Evolutionary conservation across 106 monocot genomes (phyloP).

Genomic region (Dactylorhiza incarnata): DNA sequence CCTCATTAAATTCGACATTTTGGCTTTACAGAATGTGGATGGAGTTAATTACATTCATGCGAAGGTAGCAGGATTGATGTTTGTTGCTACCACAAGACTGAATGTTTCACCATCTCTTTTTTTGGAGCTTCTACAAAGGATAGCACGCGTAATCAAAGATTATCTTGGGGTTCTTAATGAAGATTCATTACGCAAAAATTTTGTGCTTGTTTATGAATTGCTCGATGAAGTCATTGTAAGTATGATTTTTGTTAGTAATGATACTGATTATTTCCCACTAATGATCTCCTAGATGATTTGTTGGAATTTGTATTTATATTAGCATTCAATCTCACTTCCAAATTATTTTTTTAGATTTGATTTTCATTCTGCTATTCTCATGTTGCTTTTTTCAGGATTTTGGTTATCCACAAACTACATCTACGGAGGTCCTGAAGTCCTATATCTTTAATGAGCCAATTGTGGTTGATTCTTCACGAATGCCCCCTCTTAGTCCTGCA

Average conservation of each 20-base stretch:
- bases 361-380: not conserved
- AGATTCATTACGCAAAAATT: constrained; percentile 95
- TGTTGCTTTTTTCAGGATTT: constrained; percentile 52
- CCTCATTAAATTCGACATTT: constrained; percentile 3
- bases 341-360: not conserved
- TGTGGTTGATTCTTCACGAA: constrained; percentile 61
- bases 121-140: constrained; percentile 91
- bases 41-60: constrained; percentile 98
- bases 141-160: constrained; percentile 92
- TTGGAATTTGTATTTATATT: not conserved
- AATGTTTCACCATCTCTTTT: constrained; percentile 92
- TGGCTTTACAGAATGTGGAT: constrained; percentile 72
- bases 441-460: constrained; percentile 98
- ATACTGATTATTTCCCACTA: not conserved
- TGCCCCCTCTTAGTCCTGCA: constrained; percentile 90
- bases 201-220: constrained; percentile 94
- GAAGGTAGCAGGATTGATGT: constrained; percentile 91
- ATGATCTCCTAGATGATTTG: not conserved
- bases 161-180: constrained; percentile 99
- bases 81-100: constrained; percentile 89
- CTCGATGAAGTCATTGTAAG: constrained; percentile 99
- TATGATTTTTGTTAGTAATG: constrained; percentile 6
- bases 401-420: constrained; percentile 96
- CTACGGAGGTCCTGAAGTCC: constrained; percentile 92
- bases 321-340: not conserved